A percentile compares a stretch with the other conserved stretches of the same genome.
phyloP scores from a whole-genome alignment of 164 flowering plant genomes.

The Umbilicus rupestris region DNA sequence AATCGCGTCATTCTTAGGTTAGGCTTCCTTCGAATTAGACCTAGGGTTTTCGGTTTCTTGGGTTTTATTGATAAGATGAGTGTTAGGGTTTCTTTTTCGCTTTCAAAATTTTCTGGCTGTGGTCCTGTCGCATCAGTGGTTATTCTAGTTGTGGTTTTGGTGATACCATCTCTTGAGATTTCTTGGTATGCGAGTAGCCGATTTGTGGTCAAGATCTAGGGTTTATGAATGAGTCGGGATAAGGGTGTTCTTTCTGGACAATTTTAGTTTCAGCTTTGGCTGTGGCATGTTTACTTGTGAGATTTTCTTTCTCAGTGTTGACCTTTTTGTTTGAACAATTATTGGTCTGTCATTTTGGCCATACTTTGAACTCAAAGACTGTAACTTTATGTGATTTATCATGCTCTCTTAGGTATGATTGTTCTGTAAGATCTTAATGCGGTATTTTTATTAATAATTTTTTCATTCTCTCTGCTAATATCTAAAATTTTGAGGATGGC shows the following conservation, averaged over 20 bases:
- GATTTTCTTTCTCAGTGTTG: background rate
- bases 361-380: too few relatives aligned
- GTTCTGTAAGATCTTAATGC: background rate
- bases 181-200: too few relatives aligned
- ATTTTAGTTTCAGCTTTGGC: background rate
- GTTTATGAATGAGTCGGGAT: too few relatives aligned
- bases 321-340: background rate
- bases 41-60: background rate
- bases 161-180: too few relatives aligned
- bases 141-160: too few relatives aligned
- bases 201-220: too few relatives aligned
- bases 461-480: background rate
- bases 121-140: too few relatives aligned
- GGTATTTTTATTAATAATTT: background rate
- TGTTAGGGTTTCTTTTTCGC: background rate
- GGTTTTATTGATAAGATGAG: background rate
- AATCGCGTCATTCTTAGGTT: background rate
- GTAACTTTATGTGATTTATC: background rate
- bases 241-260: background rate
- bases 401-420: background rate
- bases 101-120: too few relatives aligned
- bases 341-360: too few relatives aligned
- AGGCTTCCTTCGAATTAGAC: background rate
- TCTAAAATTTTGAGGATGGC: background rate
- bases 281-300: background rate